Evolutionary conservation across 352 stramenopile species (phyloP).

Genomic region (Pythium rishiriense): DNA sequence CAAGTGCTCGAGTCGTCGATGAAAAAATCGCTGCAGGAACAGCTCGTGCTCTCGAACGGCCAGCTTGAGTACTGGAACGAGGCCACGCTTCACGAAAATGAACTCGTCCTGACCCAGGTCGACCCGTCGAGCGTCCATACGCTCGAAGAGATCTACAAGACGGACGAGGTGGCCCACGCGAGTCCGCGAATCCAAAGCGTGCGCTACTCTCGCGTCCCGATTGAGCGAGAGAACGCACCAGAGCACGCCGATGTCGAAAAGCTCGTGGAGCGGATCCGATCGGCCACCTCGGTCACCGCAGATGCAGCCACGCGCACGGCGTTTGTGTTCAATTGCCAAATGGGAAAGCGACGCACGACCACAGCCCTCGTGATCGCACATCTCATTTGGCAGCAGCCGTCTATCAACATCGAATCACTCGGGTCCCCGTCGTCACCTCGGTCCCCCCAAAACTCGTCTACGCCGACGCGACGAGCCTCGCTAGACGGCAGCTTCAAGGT

Average conservation of each 20-base stretch:
- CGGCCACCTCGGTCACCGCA: conserved; percentile 26
- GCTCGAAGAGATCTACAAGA: conserved; percentile 68
- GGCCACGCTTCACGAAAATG: conserved; percentile 59
- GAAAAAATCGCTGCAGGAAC: conserved; percentile 77
- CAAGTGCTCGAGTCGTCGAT: conserved; percentile 80
- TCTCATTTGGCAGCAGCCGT: conserved; percentile 60
- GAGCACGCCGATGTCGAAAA: conserved; percentile 74
- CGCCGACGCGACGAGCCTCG: neutral
- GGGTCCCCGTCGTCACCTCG: neutral
- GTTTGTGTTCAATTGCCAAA: conserved; percentile 90
- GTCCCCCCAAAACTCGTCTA: neutral
- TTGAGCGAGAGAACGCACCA: conserved; percentile 80
- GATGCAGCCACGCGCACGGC: conserved; percentile 45
- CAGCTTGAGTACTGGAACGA: conserved; percentile 86
- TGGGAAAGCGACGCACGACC: conserved; percentile 83
- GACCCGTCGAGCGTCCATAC: conserved; percentile 55
- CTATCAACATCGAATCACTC: conserved; percentile 21
- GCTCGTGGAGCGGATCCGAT: conserved; percentile 58
- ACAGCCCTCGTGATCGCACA: conserved; percentile 70
- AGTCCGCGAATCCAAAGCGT: conserved; percentile 49
- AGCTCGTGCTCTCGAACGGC: conserved; percentile 43
- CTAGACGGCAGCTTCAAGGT: conserved; percentile 61
- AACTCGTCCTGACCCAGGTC: conserved; percentile 43
- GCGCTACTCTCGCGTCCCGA: conserved; percentile 70
- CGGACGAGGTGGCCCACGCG: conserved; percentile 31